phyloP scores from a whole-genome alignment of 1,284 basidiomycete genomes.

The Albatrellus sp. region DNA sequence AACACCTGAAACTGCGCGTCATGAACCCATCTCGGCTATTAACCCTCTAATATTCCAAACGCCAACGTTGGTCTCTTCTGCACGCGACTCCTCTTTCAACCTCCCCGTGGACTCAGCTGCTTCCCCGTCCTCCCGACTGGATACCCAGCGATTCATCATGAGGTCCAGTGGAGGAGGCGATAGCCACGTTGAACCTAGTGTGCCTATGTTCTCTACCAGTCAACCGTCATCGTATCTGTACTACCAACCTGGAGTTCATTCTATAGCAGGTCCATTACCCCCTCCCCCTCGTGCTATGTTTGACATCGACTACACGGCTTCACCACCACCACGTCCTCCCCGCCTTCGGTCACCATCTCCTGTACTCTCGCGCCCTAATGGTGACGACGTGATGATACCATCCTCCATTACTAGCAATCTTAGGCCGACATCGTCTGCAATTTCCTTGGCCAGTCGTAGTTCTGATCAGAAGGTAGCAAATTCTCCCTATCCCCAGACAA shows the following conservation, averaged over 20 bases:
- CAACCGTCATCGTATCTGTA: slow-evolving; percentile 31
- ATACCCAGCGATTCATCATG: no score
- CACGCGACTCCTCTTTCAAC: slow-evolving; percentile 2
- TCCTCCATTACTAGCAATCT: slow-evolving; percentile 7
- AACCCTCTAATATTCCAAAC: slow-evolving; percentile 38
- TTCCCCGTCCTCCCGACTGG: background rate
- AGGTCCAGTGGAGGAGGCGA: no score
- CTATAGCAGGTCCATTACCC: slow-evolving; percentile 60
- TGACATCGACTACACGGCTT: slow-evolving; percentile 27
- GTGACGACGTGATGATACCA: background rate
- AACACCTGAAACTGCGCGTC: slow-evolving; percentile 4
- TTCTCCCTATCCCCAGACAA: no score
- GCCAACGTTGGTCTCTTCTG: slow-evolving; percentile 35
- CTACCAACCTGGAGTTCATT: slow-evolving; percentile 57
- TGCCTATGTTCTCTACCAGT: background rate
- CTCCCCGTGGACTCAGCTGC: no score
- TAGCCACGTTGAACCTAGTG: no score
- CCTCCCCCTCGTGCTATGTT: slow-evolving; percentile 48
- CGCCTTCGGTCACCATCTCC: slow-evolving; percentile 42
- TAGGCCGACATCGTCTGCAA: background rate
- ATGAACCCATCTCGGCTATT: slow-evolving; percentile 11
- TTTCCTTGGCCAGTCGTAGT: background rate
- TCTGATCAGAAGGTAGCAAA: no score
- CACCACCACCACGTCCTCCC: slow-evolving; percentile 55
- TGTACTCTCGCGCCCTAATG: background rate